Conservation (phyloP, 139 green algal species). For the Chlorella sp. region DNA sequence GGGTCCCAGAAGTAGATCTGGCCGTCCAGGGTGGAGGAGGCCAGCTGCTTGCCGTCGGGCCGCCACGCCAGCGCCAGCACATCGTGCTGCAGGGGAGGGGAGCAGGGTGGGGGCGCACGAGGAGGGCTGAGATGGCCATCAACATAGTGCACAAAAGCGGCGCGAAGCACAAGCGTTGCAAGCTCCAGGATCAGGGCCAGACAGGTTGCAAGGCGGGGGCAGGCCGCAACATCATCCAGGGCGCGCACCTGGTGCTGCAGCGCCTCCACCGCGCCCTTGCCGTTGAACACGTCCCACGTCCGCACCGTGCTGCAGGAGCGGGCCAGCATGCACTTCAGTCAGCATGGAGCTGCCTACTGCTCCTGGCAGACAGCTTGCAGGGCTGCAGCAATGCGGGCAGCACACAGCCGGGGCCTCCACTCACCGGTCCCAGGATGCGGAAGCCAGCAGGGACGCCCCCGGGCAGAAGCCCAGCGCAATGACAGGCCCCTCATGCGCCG, state of each 20-base stretch:
- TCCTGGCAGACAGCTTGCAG: background rate
- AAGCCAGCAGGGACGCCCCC: slow-evolving; percentile 72
- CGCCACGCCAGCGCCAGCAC: slow-evolving; percentile 89
- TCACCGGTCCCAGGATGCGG: slow-evolving; percentile 90
- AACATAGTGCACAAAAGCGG: background rate
- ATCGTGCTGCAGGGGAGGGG: slow-evolving; percentile 67
- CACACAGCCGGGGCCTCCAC: background rate
- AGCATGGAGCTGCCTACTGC: background rate
- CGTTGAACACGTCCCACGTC: slow-evolving; percentile 89
- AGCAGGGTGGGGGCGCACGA: background rate
- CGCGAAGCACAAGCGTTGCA: background rate
- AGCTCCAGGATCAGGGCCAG: background rate
- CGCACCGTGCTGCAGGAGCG: slow-evolving; percentile 58
- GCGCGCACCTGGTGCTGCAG: slow-evolving; percentile 73
- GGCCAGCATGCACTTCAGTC: background rate
- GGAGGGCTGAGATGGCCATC: too few species aligned
- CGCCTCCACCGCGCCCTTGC: slow-evolving; percentile 75
- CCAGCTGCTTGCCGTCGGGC: slow-evolving; percentile 92
- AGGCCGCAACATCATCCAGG: background rate
- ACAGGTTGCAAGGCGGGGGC: background rate
- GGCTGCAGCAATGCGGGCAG: background rate
- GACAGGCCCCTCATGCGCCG: slow-evolving; percentile 93
- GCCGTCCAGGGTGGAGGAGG: slow-evolving; percentile 88
- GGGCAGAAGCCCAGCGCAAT: slow-evolving; percentile 85
- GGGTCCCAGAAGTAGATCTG: slow-evolving; percentile 95